Conservation (phyloP, 2,329 filamentous ascomycete species). For the Trichocomaceae sp. region DNA sequence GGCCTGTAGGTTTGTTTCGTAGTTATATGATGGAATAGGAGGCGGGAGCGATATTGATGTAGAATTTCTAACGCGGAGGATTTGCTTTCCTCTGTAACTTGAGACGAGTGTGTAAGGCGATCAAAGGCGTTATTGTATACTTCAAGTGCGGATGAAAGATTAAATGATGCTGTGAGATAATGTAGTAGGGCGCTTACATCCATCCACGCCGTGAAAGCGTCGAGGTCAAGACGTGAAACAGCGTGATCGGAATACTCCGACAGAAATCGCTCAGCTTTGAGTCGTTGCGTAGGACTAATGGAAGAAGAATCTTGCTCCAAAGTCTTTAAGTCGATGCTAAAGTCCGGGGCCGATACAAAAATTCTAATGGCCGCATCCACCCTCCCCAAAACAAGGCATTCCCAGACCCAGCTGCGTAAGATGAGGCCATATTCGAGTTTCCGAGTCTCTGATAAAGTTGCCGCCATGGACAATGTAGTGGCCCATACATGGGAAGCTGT, state of each 20-base stretch:
- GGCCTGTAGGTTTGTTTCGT: constrained; percentile 62
- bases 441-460: constrained; percentile 31
- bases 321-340: constrained; percentile 27
- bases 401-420: constrained; percentile 61
- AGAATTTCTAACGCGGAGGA: constrained; percentile 49
- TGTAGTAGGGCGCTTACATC: constrained; percentile 59
- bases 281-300: constrained; percentile 27
- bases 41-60: constrained; percentile 59
- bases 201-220: constrained; percentile 49
- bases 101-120: constrained; percentile 37
- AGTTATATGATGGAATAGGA: constrained; percentile 61
- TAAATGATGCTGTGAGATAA: constrained; percentile 51
- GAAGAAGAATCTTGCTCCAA: constrained; percentile 10
- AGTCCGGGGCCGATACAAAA: constrained; percentile 36
- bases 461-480: constrained; percentile 58
- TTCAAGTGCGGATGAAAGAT: constrained; percentile 33
- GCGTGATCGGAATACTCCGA: constrained; percentile 50
- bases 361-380: constrained; percentile 30
- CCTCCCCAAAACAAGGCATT: constrained; percentile 49
- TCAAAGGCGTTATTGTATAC: constrained; percentile 39
- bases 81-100: constrained; percentile 25
- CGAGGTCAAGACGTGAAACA: constrained; percentile 45
- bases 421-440: constrained; percentile 41
- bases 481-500: constrained; percentile 59
- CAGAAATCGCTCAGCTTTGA: constrained; percentile 42